These are phyloP conservation scores for Penicillium alfredii DNA, from an alignment of 495 filamentous ascomycete genomes.

Conservation along the genomic window DNA sequence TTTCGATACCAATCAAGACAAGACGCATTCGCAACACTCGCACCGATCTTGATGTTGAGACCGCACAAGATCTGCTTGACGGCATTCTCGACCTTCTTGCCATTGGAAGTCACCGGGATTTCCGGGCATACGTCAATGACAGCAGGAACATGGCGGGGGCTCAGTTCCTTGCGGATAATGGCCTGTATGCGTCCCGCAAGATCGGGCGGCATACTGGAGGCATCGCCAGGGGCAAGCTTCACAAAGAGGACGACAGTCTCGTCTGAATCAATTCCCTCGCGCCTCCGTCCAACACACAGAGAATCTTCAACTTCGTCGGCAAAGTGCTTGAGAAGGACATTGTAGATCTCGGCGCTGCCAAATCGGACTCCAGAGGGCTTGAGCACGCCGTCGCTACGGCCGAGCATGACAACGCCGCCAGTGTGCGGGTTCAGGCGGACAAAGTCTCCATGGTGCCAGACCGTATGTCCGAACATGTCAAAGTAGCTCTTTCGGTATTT, in stretches of 20 bases:
- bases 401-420: constrained; percentile 78
- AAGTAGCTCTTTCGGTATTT: constrained; percentile 85
- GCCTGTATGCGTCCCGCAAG: constrained; percentile 55
- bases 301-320: constrained; percentile 72
- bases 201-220: constrained; percentile 25
- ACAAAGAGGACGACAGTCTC: constrained; percentile 85
- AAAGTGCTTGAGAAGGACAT: constrained; percentile 77
- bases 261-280: constrained; percentile 63
- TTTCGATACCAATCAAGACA: constrained; percentile 78
- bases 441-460: constrained; percentile 98
- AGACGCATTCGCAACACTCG: constrained; percentile 77
- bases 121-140: constrained; percentile 73
- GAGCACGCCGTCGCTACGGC: constrained; percentile 82
- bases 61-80: constrained; percentile 94
- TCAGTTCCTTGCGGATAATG: constrained; percentile 65
- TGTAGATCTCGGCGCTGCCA: constrained; percentile 88
- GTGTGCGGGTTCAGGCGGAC: constrained; percentile 68
- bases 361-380: constrained; percentile 87
- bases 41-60: constrained; percentile 73
- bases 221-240: constrained; percentile 49
- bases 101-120: constrained; percentile 84
- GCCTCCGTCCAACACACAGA: constrained; percentile 72
- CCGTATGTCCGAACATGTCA: constrained; percentile 58
- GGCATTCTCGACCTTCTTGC: constrained; percentile 91
- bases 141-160: constrained; percentile 77